Conservation (phyloP, 2,329 filamentous ascomycete species). For the Dryadomyces quercus-mongolicae region DNA sequence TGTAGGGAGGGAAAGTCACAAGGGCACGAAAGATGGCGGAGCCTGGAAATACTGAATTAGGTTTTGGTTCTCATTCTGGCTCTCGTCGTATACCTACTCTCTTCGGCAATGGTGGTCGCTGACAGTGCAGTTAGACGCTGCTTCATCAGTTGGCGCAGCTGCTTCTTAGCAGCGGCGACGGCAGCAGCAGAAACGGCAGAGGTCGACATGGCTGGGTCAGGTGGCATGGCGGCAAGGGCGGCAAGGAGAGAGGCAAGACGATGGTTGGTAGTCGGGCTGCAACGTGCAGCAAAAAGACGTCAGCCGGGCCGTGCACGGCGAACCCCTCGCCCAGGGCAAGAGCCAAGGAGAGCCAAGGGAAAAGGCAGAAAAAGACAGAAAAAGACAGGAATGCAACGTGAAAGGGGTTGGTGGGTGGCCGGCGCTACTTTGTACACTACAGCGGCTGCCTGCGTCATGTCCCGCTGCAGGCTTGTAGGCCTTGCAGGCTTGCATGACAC, state of each 20-base stretch:
- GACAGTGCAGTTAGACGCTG: slow-evolving; percentile 48
- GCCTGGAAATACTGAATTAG: no score
- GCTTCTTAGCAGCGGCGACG: slow-evolving; percentile 59
- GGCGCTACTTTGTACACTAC: no score
- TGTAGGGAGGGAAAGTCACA: slow-evolving; percentile 59
- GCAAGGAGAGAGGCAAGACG: not conserved
- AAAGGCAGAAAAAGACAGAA: no score
- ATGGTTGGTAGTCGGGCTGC: not conserved
- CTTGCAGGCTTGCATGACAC: no score
- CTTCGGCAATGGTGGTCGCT: slow-evolving; percentile 47
- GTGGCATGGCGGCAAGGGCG: not conserved
- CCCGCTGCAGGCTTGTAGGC: no score
- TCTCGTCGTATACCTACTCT: no score
- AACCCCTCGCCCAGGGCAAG: no score
- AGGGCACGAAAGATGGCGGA: slow-evolving; percentile 51
- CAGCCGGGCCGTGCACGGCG: no score
- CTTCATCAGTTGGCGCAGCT: slow-evolving; percentile 61
- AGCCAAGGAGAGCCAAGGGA: no score
- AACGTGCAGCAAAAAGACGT: not conserved
- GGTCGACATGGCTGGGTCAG: not conserved
- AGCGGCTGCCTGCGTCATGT: no score
- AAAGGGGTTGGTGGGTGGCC: no score
- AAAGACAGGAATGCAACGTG: not conserved
- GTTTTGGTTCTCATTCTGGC: no score
- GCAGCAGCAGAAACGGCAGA: slow-evolving; percentile 42